Evolutionary conservation across 805 yeast genomes (phyloP).

Genomic region (Metschnikowia lunata): DNA sequence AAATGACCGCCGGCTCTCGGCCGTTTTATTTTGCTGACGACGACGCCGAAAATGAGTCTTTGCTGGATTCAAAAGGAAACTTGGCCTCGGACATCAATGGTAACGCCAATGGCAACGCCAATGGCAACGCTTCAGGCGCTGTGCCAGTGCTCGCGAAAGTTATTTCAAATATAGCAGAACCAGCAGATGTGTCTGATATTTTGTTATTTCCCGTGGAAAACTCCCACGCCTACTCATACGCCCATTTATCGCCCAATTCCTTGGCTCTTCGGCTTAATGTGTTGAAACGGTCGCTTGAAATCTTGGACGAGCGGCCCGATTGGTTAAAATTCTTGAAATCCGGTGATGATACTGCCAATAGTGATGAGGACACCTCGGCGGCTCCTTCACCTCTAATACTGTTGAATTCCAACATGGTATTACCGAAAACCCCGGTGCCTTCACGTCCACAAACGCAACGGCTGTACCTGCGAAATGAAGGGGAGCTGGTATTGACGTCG

Average conservation of each 20-base stretch:
- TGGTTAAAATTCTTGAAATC: slow-evolving; percentile 24
- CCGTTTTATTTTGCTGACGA: slow-evolving; percentile 16
- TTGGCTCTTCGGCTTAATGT: slow-evolving; percentile 71
- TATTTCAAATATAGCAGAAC: slow-evolving; percentile 8
- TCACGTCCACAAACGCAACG: slow-evolving; percentile 2
- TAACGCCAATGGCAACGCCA: no score
- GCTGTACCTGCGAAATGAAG: slow-evolving; percentile 10
- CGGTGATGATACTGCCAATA: slow-evolving; percentile 7
- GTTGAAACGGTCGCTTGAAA: slow-evolving; percentile 70
- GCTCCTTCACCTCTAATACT: slow-evolving; percentile 4
- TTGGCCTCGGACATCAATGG: no score
- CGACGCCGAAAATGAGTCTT: slow-evolving; percentile 6
- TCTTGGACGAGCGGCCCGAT: slow-evolving; percentile 61
- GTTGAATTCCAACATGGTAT: slow-evolving; percentile 5
- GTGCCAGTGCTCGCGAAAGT: not conserved
- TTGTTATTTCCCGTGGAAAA: slow-evolving; percentile 71
- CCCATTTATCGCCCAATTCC: slow-evolving; percentile 76
- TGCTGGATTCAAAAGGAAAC: not conserved
- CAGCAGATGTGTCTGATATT: slow-evolving; percentile 32
- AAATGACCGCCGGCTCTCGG: no score
- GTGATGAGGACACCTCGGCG: slow-evolving; percentile 8
- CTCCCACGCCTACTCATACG: slow-evolving; percentile 80
- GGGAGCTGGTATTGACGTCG: slow-evolving; percentile 10
- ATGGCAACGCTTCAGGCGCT: no score
- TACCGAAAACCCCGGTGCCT: slow-evolving; percentile 1